A percentile compares a stretch with the other conserved stretches of the same genome.
phyloP scores from a whole-genome alignment of 2,329 filamentous ascomycete species.

The Calycina marina region DNA sequence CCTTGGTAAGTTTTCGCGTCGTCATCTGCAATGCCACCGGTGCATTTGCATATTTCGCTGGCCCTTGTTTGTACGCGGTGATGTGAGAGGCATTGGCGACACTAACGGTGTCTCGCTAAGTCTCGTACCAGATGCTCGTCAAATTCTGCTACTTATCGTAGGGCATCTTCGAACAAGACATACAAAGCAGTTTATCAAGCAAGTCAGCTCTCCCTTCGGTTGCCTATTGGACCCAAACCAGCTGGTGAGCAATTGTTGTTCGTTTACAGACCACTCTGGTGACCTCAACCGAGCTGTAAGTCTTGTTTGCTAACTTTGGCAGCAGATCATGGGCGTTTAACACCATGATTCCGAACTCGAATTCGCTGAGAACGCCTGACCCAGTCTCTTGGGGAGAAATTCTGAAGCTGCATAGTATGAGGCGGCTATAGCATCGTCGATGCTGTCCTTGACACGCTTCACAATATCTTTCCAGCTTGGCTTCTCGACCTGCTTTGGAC shows the following conservation, averaged over 20 bases:
- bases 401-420: neutral
- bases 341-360: conserved; percentile 32
- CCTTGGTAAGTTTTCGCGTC: neutral
- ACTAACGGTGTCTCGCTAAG: no score
- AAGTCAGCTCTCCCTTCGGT: neutral
- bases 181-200: conserved; percentile 20
- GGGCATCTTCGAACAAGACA: conserved; percentile 4
- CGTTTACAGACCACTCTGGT: conserved; percentile 34
- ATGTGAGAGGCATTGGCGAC: no score
- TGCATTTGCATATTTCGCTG: neutral
- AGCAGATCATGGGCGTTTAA: conserved; percentile 18
- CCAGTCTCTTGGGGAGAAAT: neutral
- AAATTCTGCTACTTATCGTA: conserved; percentile 1
- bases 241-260: conserved; percentile 35
- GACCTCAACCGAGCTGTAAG: conserved; percentile 33
- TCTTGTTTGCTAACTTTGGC: conserved; percentile 15
- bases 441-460: neutral
- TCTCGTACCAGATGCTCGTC: conserved; percentile 1
- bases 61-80: no score
- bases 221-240: conserved; percentile 22
- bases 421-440: neutral
- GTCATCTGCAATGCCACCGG: neutral
- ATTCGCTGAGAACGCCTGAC: conserved; percentile 3
- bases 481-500: no score
- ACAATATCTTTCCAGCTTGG: neutral